phyloP scores from a whole-genome alignment of 805 yeast genomes.

The Grigorovia humatica region DNA sequence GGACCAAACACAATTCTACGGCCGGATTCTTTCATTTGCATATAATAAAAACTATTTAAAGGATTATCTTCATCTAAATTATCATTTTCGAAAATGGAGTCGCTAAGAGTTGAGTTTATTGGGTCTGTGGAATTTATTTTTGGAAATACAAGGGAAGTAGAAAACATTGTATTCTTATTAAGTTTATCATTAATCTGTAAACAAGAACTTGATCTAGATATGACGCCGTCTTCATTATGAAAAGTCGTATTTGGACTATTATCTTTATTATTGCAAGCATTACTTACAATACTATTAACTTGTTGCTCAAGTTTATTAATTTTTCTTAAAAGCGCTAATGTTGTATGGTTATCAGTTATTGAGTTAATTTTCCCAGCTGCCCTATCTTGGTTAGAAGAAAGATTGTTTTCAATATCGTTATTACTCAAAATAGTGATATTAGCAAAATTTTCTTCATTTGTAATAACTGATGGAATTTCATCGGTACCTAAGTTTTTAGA shows the following conservation, averaged over 20 bases:
- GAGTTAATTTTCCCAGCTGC: neutral
- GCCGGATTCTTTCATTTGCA: slow-evolving; percentile 15
- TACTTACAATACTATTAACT: neutral
- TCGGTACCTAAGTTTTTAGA: neutral
- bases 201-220: too few relatives aligned
- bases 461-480: neutral
- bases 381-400: too few relatives aligned
- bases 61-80: slow-evolving; percentile 6
- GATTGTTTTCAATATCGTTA: neutral
- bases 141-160: too few relatives aligned
- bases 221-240: neutral
- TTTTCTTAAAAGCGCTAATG: neutral
- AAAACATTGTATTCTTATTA: too few relatives aligned
- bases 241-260: neutral
- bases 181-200: too few relatives aligned
- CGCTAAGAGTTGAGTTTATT: too few relatives aligned
- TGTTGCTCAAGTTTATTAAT: neutral
- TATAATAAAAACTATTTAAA: slow-evolving; percentile 6
- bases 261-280: neutral
- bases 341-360: neutral
- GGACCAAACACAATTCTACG: slow-evolving; percentile 23
- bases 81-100: neutral
- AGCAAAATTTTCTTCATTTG: neutral
- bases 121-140: too few relatives aligned
- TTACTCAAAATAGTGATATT: neutral